Base-by-base conservation (phyloP, 768 basidiomycete species). In the Lactarius vividus region DNA sequence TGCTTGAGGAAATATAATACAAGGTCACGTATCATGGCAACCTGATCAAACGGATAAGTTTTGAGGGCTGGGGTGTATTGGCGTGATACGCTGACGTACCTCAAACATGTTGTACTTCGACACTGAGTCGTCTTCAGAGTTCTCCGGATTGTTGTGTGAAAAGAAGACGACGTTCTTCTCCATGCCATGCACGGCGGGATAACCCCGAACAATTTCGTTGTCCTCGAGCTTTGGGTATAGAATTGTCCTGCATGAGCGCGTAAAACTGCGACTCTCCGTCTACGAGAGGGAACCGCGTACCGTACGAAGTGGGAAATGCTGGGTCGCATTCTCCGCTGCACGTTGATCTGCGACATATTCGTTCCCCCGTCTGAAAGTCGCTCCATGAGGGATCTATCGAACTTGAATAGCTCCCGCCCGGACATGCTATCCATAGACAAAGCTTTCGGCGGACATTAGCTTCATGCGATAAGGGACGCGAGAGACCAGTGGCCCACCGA, bases 301-400 rank as follows among this genome's bases (percentile, higher is more conserved):
- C 86, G 74, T 65, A 88, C 82, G 9, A 90, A 75, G 44, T 81
- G 79, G 0, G 89, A 86, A 52, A 92, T 91, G 4, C 74, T 70
- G 0, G 91, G 90, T 9, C 88, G 79, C 91, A 92, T 92, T 15
- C 91, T 81, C 1, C 91, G 78, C 72, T 92, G 91, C 0, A 89
- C 83, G 70, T 88, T 80, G 16, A 92, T 85, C 42, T 80, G 82
- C 1, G 88, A 87, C 89, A 92, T 91, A 0, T 80, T 75, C 35
- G 89, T 72, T 10, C 85, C 84, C 26, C 78, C 79, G 7, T 69
- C 72, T 0, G 88, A 81, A 10, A 92, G 77, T 16, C 91, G 82
- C 69, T 92, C 90, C 88, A 92, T 91, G 1, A 91, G 78, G 1
- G 88, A 89, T 15, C 69, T 61, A 68, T 90, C 88, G 68, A 91